Percentiles rank a stretch among this genome's conserved stretches.
Conservation (phyloP, 257 asterid species). For the Solanum medicagineum region DNA sequence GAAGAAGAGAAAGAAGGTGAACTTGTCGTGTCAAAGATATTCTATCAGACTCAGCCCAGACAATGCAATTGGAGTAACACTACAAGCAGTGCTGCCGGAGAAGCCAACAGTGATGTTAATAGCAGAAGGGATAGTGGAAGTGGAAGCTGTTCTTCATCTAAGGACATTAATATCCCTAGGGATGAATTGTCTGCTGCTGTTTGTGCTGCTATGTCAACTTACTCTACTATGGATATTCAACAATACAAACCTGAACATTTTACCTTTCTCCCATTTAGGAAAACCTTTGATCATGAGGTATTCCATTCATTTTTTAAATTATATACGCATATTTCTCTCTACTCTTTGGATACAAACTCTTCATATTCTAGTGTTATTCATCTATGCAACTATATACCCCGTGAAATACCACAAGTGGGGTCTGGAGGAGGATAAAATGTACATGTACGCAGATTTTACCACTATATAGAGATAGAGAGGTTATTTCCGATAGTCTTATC, state of each 20-base stretch:
- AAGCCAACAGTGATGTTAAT: slow-evolving; percentile 8
- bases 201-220: slow-evolving; percentile 33
- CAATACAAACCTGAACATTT: slow-evolving; percentile 65
- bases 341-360: background rate
- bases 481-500: too few relatives aligned
- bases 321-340: background rate
- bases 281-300: slow-evolving; percentile 72
- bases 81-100: background rate
- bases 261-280: slow-evolving; percentile 55
- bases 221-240: slow-evolving; percentile 45
- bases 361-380: background rate
- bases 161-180: slow-evolving; percentile 24
- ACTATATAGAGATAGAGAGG: too few relatives aligned
- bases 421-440: too few relatives aligned
- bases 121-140: slow-evolving; percentile 34
- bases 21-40: slow-evolving; percentile 85
- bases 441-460: too few relatives aligned
- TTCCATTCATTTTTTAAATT: background rate
- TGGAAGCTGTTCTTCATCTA: slow-evolving; percentile 44
- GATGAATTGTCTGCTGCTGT: slow-evolving; percentile 40
- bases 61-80: slow-evolving; percentile 62
- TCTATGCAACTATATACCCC: background rate
- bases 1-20: slow-evolving; percentile 95
- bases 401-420: too few relatives aligned
- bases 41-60: slow-evolving; percentile 90